Base-by-base conservation (phyloP, 163 green algal genomes). In the Chloromonas sp. region DNA sequence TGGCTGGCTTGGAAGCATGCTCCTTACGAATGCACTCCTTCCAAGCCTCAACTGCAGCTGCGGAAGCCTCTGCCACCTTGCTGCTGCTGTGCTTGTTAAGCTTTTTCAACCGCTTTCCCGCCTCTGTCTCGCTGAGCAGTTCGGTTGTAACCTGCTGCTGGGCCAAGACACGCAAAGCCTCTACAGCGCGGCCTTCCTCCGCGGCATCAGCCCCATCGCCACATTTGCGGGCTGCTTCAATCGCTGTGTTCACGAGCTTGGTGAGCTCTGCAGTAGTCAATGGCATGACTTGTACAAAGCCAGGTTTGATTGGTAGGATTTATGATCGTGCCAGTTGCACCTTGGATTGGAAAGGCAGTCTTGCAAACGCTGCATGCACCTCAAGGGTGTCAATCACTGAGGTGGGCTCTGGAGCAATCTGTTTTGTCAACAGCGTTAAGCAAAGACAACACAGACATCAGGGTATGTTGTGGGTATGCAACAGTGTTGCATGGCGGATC, bases 61-160 rank as follows among this genome's bases (percentile, higher is more conserved):
- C 85, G 2, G 95, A 94, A 57, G 91, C 92, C 2, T 83, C 81
- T 36, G 91, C 84, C 2, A 98, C 84, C 1, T 71, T 79, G 13
- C 60, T 14, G 15, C 91, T 80, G 14, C 11, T 58, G 87, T 94
- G 91, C 86, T 98, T 98, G 81, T 76, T 86, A 0, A 98, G 90
- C 83, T 94, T 92, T 60, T 94, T 92, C 1, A 98, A 58, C 3
- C 88, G 89, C 84, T 97, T 97, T 61, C 95, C 95, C 0, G 92
- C 95, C 70, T 96, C 90, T 14, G 94, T 97, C 2, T 94, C 90
- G 5, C 88, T 82, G 1, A 98, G 86, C 70, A 97, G 82, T 14
- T 91, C 84, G 0, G 91, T 92, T 61, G 85, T 96, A 0, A 98
- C 91, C 1, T 71, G n/a, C 36, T 80, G 60, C 78, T 91, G 89